A percentile compares a stretch with the other conserved stretches of the same genome.
Evolutionary conservation across 352 stramenopile genomes (phyloP).

Genomic region (Detonula confervacea): DNA sequence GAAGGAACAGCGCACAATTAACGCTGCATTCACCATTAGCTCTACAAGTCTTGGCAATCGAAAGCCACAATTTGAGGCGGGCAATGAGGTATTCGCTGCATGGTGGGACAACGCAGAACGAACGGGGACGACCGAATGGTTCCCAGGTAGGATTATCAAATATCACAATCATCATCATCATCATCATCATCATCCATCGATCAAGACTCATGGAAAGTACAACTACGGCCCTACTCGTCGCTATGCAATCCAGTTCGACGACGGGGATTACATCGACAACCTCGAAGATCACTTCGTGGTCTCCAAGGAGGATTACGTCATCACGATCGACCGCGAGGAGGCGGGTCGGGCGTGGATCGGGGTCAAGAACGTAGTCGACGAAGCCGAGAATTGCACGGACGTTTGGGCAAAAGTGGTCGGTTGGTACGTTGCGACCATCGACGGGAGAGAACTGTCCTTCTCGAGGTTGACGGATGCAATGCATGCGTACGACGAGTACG

Average conservation of each 20-base stretch:
- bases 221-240: too few relatives aligned
- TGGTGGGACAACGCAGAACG: background rate
- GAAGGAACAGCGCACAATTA: too few relatives aligned
- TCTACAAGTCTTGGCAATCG: too few relatives aligned
- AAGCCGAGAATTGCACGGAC: background rate
- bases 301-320: constrained; percentile 8
- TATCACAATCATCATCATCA: too few relatives aligned
- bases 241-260: constrained; percentile 9
- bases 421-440: constrained; percentile 9
- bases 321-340: constrained; percentile 8
- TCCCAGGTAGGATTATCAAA: background rate
- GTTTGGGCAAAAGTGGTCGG: constrained; percentile 7
- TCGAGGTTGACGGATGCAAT: background rate
- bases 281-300: constrained; percentile 12
- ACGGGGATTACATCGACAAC: constrained; percentile 3
- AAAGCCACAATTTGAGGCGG: background rate
- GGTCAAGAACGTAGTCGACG: constrained; percentile 5
- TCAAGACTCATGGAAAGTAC: too few relatives aligned
- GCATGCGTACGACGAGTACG: background rate
- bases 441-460: background rate
- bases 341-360: background rate
- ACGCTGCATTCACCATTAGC: too few relatives aligned
- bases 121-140: background rate
- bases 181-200: background rate
- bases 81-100: background rate